Base-by-base conservation (phyloP, 75 land plant species). In the Pinus taeda region DNA sequence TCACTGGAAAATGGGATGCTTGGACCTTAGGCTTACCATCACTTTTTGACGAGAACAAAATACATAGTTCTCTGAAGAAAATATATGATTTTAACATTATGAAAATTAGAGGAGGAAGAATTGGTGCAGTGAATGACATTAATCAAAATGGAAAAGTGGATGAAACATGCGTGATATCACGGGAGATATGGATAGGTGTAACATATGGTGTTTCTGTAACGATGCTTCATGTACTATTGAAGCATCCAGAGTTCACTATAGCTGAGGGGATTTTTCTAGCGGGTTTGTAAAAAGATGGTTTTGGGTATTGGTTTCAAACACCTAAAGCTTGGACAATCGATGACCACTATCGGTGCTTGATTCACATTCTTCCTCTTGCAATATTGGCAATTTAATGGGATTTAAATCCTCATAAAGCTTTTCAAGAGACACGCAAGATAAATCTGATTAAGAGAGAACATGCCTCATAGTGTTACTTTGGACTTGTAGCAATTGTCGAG, bases 311-410 rank as follows among this genome's bases (percentile, higher is more conserved):
- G 90, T 97, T 97, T 57, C 99, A 97, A 76, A 94, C 98, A 15
- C 99, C 99, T 20, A 98, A 97, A 81, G 99, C 81, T 20, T 97
- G 99, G 99, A 88, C 93, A 11, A 85, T 69, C 3, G 92, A 97
- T 71, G 99, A 98, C 42, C 92, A 92, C 74, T 97, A 84, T 66
- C 78, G 98, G n/a, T 94, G 98, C 4, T 76, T 97, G 57, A 80
- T 96, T 24, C 94, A 97, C 75, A 97, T 97, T 98, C 88, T 95
- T 4, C 99, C 99, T 3, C 93, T 97, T 49, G 85, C 99, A 59
- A 97, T 97, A 67, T 97, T 98, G 99, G 93, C 88, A 15, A 97
- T 97, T 98, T 98, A 97, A 63, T 88, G 90, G 90, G 99, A 98
- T 22, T 73, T 94, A 42, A 75, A 92, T 18, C 88, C 88, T 55